phyloP scores from a whole-genome alignment of 2,329 filamentous ascomycete species.

The Colletotrichum truncatum region DNA sequence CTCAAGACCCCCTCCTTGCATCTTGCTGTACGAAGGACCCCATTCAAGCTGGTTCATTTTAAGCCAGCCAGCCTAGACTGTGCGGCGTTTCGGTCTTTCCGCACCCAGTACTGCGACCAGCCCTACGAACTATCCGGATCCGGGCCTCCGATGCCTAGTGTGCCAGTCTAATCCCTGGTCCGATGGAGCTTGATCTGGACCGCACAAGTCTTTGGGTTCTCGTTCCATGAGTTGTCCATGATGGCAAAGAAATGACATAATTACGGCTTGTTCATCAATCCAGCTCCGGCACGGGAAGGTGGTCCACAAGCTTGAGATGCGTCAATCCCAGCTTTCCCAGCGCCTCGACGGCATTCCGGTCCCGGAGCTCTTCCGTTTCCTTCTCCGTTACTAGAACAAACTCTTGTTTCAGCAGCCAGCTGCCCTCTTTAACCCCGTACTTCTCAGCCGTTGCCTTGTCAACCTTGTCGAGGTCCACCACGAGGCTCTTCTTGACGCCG shows the following conservation, averaged over 20 bases:
- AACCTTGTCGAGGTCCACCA: conserved; percentile 69
- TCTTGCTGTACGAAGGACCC: neutral
- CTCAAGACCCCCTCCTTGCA: neutral
- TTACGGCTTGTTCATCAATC: conserved; percentile 39
- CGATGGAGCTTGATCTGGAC: neutral
- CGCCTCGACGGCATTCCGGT: conserved; percentile 71
- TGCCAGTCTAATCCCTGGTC: neutral
- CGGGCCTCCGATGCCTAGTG: conserved; percentile 4
- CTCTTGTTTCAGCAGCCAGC: conserved; percentile 73
- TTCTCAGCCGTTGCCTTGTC: conserved; percentile 62
- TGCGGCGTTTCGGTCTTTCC: neutral
- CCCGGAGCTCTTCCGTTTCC: conserved; percentile 73
- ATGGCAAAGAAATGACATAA: conserved; percentile 5
- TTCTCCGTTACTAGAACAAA: conserved; percentile 80
- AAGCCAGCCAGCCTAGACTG: neutral
- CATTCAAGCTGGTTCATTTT: neutral
- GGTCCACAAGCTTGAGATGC: conserved; percentile 76
- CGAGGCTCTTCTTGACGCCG: conserved; percentile 82
- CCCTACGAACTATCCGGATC: conserved; percentile 1
- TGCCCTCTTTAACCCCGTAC: conserved; percentile 72
- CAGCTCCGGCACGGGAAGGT: conserved; percentile 77
- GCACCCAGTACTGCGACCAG: conserved; percentile 3
- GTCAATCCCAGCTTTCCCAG: conserved; percentile 72
- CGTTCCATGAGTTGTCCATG: neutral
- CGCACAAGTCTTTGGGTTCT: neutral